These are phyloP conservation scores for Elaeis guineensis DNA, from an alignment of 176 grass and related monocot genomes.

Conservation along the genomic window DNA sequence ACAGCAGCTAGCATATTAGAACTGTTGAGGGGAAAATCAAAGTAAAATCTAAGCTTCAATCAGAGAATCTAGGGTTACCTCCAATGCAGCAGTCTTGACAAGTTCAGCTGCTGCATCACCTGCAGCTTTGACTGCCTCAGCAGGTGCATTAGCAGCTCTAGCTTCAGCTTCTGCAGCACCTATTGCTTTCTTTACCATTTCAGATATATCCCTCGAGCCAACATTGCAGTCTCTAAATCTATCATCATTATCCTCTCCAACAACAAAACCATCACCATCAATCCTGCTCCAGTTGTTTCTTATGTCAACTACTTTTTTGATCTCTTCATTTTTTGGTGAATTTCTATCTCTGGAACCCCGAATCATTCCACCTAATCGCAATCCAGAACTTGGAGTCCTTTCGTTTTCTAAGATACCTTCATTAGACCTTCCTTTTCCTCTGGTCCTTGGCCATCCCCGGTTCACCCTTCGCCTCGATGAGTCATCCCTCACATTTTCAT, in stretches of 20 bases:
- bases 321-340: conserved; percentile 29
- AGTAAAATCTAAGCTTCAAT: no score
- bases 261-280: conserved; percentile 23
- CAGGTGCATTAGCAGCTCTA: conserved; percentile 59
- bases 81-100: conserved; percentile 79
- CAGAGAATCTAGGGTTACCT: conserved; percentile 42
- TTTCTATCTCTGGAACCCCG: conserved; percentile 39
- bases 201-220: conserved; percentile 89
- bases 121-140: conserved; percentile 87
- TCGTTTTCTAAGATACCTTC: conserved; percentile 57
- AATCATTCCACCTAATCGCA: conserved; percentile 26
- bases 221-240: conserved; percentile 78
- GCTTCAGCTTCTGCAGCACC: conserved; percentile 85
- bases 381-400: conserved; percentile 40
- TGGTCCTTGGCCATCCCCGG: conserved; percentile 34
- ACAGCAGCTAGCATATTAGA: not conserved
- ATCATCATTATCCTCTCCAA: conserved; percentile 61
- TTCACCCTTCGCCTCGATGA: conserved; percentile 33
- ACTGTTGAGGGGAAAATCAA: no score
- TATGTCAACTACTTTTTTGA: conserved; percentile 24
- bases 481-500: conserved; percentile 36
- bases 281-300: conserved; percentile 6
- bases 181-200: conserved; percentile 81
- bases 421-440: conserved; percentile 49
- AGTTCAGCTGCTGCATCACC: conserved; percentile 96